Conservation (phyloP, 805 yeast genomes). For the Priceomyces haplophilus region DNA sequence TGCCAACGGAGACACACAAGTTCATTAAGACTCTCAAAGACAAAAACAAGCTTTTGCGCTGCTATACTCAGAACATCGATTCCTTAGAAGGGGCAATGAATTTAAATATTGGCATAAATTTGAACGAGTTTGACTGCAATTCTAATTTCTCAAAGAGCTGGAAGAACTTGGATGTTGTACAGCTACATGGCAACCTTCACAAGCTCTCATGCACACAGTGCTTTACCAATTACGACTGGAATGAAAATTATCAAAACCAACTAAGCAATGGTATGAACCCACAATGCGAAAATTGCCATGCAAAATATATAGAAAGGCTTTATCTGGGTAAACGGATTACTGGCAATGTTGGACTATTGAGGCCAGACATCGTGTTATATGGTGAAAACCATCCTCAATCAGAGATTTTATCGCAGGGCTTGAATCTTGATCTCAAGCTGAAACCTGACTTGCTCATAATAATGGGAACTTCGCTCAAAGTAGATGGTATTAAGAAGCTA, state of each 20-base stretch:
- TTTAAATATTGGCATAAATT: constrained; percentile 54
- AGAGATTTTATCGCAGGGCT: constrained; percentile 70
- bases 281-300: constrained; percentile 68
- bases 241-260: constrained; percentile 41
- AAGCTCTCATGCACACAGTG: constrained; percentile 75
- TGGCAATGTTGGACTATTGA: constrained; percentile 66
- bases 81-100: constrained; percentile 72
- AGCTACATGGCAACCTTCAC: constrained; percentile 86
- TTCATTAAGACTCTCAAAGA: constrained; percentile 62
- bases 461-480: constrained; percentile 90
- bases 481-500: constrained; percentile 80
- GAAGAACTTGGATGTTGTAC: constrained; percentile 74
- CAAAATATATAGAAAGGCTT: constrained; percentile 52
- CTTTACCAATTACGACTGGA: constrained; percentile 59
- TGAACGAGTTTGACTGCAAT: constrained; percentile 24
- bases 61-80: constrained; percentile 95
- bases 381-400: constrained; percentile 93
- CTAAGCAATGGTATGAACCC: constrained; percentile 68
- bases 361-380: constrained; percentile 89
- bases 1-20: constrained; percentile 80
- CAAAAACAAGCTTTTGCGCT: constrained; percentile 66
- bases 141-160: constrained; percentile 42
- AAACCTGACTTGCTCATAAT: constrained; percentile 80
- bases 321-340: constrained; percentile 71
- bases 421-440: constrained; percentile 59